phyloP scores from a whole-genome alignment of 108 stramenopile species.

The Thalassiosira profunda region DNA sequence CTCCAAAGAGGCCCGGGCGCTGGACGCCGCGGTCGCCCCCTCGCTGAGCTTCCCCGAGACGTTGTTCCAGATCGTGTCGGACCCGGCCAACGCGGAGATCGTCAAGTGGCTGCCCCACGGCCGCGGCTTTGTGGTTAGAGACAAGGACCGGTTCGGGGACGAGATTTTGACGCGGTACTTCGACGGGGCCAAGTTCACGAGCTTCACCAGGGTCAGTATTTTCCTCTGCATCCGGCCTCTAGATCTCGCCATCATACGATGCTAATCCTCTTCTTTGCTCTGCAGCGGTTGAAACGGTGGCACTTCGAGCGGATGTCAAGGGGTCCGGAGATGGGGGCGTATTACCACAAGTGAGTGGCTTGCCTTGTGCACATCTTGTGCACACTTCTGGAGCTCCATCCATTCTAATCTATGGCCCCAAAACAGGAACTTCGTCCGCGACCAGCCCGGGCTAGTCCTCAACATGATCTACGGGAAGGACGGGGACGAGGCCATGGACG shows the following conservation, averaged over 20 bases:
- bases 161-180: constrained; percentile 89
- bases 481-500: too few species aligned
- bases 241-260: neutral
- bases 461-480: constrained; percentile 76
- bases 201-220: constrained; percentile 47
- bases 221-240: neutral
- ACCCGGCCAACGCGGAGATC: constrained; percentile 5
- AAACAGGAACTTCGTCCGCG: constrained; percentile 70
- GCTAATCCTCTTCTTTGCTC: too few species aligned
- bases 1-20: too few species aligned
- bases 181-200: constrained; percentile 70
- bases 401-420: constrained; percentile 53
- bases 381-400: neutral
- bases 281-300: constrained; percentile 74
- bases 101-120: constrained; percentile 40
- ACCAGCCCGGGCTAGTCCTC: constrained; percentile 48
- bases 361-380: neutral
- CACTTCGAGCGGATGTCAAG: constrained; percentile 70
- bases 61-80: constrained; percentile 31
- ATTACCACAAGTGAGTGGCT: constrained; percentile 39
- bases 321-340: constrained; percentile 61
- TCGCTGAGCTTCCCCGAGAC: constrained; percentile 30
- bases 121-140: constrained; percentile 11
- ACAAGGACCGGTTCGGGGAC: constrained; percentile 60
- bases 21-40: too few species aligned